Evolutionary conservation across 495 filamentous ascomycete genomes (phyloP), one percentile per base, ranked within the genome.

Genomic region (Trichocladium uniseriatum): DNA sequence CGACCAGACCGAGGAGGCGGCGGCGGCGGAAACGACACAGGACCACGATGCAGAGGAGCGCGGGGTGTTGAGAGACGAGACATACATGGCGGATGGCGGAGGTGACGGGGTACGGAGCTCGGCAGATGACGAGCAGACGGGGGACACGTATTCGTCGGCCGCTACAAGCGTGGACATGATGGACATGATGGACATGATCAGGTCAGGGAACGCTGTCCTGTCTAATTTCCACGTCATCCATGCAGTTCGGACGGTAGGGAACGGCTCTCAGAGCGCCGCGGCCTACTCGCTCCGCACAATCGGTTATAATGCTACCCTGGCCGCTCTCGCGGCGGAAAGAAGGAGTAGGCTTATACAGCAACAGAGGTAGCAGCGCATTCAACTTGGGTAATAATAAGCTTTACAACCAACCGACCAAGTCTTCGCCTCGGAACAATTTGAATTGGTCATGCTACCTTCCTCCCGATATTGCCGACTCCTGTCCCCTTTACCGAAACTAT

Each of bases 401-500:
- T 35, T 47, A 32, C 24, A 19, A 41, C n/a, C 16, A 15, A 36
- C 32, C 37, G 11, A 21, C 31, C 4, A 13, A n/a, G n/a, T n/a
- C 24, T 8, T 27, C 24, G 24, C 24, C n/a, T n/a, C n/a, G n/a
- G 14, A 19, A 11, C 6, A 46, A 6, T 27, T 32, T 43, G n/a
- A 16, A 47, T 36, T 76, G 14, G 59, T 77, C 31, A 98, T 59
- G 86, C 86, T 62, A 96, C 82, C 69, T 97, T 97, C 51, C 89
- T 78, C 31, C 90, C 92, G 38, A 96, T 84, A 67, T 99, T 99
- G 5, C 94, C 94, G 38, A 99, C 87, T 18, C 94, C 94, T 59
- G 79, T 83, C 22, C 94, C 94, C 55, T 96, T 92, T 24, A 99
- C 81, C 50, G 88, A 94, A 43, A 97, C 77, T 31, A 96, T 79